These are phyloP conservation scores for Russula compacta DNA, from an alignment of 768 basidiomycete species.

Conservation along the genomic window DNA sequence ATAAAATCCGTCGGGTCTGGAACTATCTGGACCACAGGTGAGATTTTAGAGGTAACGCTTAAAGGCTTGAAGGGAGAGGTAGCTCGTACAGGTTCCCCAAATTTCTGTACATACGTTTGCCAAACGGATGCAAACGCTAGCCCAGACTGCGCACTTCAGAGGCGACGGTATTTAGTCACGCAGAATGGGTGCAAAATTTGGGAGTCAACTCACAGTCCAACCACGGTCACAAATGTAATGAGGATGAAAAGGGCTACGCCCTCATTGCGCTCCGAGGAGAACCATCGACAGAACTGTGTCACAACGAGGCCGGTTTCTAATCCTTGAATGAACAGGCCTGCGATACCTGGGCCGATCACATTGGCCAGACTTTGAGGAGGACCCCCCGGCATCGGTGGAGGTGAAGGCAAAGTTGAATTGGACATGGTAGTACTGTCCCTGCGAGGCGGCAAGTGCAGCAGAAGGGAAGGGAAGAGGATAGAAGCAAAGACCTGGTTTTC, in stretches of 20 bases:
- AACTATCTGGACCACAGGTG: not conserved
- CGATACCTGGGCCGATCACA: not conserved
- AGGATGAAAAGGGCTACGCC: not conserved
- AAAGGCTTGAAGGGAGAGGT: not conserved
- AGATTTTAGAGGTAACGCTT: not conserved
- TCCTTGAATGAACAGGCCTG: not conserved
- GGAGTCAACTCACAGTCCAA: constrained; percentile 3
- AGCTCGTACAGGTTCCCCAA: not conserved
- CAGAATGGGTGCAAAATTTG: too few relatives aligned
- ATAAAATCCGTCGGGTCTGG: not conserved
- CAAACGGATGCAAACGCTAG: not conserved
- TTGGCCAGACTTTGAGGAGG: not conserved
- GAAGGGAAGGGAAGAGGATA: not conserved
- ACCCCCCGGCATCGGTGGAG: too few relatives aligned
- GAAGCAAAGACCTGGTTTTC: not conserved
- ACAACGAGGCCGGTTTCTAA: constrained; percentile 2
- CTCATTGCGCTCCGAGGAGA: not conserved
- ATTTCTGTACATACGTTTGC: not conserved
- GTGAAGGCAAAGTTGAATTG: not conserved
- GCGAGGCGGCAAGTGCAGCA: not conserved
- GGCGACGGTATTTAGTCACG: not conserved
- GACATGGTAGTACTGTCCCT: not conserved
- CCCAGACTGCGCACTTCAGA: constrained; percentile 1
- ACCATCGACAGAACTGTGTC: constrained; percentile 7
- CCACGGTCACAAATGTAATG: not conserved